Conservation (phyloP, 495 filamentous ascomycete genomes). For the Hypoxylon lenormandii region DNA sequence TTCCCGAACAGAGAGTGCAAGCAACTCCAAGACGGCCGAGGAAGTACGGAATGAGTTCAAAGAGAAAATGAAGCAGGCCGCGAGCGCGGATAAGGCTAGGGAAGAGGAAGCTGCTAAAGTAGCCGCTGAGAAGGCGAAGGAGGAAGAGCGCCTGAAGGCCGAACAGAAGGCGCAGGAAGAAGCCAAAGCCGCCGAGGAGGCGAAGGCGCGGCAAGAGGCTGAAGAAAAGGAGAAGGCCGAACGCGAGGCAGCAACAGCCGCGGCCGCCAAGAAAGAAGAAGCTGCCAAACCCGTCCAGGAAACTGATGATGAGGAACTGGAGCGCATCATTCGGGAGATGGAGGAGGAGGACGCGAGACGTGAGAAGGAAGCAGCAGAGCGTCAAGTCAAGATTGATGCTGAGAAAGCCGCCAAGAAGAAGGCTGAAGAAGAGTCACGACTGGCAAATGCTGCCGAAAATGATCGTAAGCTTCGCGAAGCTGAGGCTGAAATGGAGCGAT, state of each 20-base stretch:
- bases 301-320: slow-evolving; percentile 56
- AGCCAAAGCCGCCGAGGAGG: slow-evolving; percentile 74
- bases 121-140: slow-evolving; percentile 49
- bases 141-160: slow-evolving; percentile 45
- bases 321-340: slow-evolving; percentile 65
- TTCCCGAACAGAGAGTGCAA: slow-evolving; percentile 61
- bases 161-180: slow-evolving; percentile 75
- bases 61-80: slow-evolving; percentile 62
- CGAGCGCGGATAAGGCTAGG: slow-evolving; percentile 55
- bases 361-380: slow-evolving; percentile 64
- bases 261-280: slow-evolving; percentile 57
- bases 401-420: slow-evolving; percentile 72
- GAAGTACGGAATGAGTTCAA: slow-evolving; percentile 65
- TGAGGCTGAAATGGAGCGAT: slow-evolving; percentile 67
- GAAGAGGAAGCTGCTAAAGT: slow-evolving; percentile 63
- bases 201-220: slow-evolving; percentile 67
- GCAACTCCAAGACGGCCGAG: slow-evolving; percentile 60
- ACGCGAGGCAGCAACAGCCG: slow-evolving; percentile 57
- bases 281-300: slow-evolving; percentile 54
- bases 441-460: slow-evolving; percentile 60
- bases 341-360: slow-evolving; percentile 66
- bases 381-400: slow-evolving; percentile 63
- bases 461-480: slow-evolving; percentile 68
- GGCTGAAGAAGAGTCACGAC: slow-evolving; percentile 64
- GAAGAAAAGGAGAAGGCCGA: slow-evolving; percentile 63